These are phyloP conservation scores for Geotrichum fermentans DNA, from an alignment of 1,139 yeast species.

Conservation along the genomic window DNA sequence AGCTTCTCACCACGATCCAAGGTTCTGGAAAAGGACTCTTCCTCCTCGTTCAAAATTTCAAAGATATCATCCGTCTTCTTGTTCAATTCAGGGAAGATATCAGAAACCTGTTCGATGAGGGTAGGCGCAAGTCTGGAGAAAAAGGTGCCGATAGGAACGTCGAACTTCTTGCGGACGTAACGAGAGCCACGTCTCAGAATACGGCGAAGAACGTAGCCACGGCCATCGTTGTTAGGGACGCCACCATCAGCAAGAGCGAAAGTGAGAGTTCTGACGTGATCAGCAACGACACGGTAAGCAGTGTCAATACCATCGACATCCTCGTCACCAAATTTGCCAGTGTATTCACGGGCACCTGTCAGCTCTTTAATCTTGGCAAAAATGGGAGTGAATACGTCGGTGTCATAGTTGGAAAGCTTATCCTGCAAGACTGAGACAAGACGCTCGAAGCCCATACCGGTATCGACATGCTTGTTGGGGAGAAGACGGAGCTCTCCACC, in stretches of 20 bases:
- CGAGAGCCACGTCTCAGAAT: conserved; percentile 97
- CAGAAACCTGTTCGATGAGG: conserved; percentile 79
- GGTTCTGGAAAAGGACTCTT: conserved; percentile 87
- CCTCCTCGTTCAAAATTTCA: conserved; percentile 94
- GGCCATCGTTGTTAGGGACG: conserved; percentile 97
- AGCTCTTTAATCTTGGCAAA: conserved; percentile 82
- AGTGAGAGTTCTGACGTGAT: conserved; percentile 93
- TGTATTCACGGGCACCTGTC: conserved; percentile 85
- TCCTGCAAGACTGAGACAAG: conserved; percentile 90
- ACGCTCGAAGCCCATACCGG: conserved; percentile 98
- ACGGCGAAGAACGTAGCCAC: conserved; percentile 96
- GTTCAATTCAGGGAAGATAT: conserved; percentile 84
- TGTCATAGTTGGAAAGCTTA: conserved; percentile 88
- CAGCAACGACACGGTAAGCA: conserved; percentile 96
- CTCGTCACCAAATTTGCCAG: conserved; percentile 88
- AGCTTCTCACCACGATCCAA: conserved; percentile 96
- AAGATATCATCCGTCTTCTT: conserved; percentile 68
- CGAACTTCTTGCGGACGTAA: conserved; percentile 92
- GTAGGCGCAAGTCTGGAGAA: conserved; percentile 91
- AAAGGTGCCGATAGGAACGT: conserved; percentile 80
- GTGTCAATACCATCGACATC: conserved; percentile 94
- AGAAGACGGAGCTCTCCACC: conserved; percentile 74
- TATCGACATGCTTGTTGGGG: conserved; percentile 93
- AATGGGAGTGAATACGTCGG: conserved; percentile 90
- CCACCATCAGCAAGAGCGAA: conserved; percentile 98